phyloP scores from a whole-genome alignment of 2,329 filamentous ascomycete species.

The Fusarium marasasianum region DNA sequence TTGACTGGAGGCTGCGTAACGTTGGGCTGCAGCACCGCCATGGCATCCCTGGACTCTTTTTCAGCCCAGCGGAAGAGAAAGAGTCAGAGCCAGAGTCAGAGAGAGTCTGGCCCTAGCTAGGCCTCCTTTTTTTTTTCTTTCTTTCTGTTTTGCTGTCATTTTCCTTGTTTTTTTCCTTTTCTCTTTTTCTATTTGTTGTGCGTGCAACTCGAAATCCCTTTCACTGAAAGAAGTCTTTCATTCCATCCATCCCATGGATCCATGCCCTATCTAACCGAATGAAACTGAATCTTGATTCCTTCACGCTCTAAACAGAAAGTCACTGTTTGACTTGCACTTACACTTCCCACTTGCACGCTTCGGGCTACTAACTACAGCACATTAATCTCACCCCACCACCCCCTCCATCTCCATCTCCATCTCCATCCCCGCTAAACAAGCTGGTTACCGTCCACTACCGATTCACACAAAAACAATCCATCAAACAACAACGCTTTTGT shows the following conservation, averaged over 20 bases:
- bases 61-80: slow-evolving; percentile 26
- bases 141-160: not conserved
- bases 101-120: slow-evolving; percentile 11
- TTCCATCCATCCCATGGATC: not conserved
- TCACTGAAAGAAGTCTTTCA: not conserved
- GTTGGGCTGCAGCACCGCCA: slow-evolving; percentile 36
- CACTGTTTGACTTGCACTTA: slow-evolving; percentile 8
- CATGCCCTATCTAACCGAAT: slow-evolving; percentile 9
- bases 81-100: not conserved
- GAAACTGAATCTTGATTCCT: not conserved
- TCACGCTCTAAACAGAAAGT: slow-evolving; percentile 10
- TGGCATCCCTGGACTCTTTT: slow-evolving; percentile 17
- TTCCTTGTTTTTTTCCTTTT: not conserved
- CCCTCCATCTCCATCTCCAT: not conserved
- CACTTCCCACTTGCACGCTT: slow-evolving; percentile 16
- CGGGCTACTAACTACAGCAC: slow-evolving; percentile 13
- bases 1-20: slow-evolving; percentile 33
- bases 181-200: slow-evolving; percentile 1
- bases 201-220: not conserved
- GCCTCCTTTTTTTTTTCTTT: not conserved
- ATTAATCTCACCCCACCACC: slow-evolving; percentile 35
- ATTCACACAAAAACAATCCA: slow-evolving; percentile 35
- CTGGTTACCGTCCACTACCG: slow-evolving; percentile 32
- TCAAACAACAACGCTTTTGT: slow-evolving; percentile 21
- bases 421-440: slow-evolving; percentile 33